Evolutionary conservation across 1,139 yeast species (phyloP).

Genomic region (Saccharomyces hybrid): DNA sequence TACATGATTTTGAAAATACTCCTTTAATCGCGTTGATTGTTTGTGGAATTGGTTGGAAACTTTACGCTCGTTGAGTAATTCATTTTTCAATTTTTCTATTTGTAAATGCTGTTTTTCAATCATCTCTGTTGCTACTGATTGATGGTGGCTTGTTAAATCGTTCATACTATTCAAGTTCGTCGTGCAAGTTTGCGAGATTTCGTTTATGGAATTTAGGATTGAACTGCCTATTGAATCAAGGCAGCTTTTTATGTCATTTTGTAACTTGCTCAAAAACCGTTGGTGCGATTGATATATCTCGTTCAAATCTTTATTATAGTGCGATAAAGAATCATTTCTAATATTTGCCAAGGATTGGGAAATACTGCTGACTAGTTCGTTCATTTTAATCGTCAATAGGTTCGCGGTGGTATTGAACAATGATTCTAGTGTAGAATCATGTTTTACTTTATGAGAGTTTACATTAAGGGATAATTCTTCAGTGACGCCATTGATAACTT

Average conservation of each 20-base stretch:
- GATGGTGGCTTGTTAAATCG: not conserved
- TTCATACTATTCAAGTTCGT: not conserved
- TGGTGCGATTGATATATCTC: not conserved
- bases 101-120: not conserved
- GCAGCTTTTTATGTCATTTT: not conserved
- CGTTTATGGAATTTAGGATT: not conserved
- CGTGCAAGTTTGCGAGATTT: not conserved
- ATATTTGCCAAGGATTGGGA: not conserved
- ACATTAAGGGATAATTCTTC: not conserved
- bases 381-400: not conserved
- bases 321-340: not conserved
- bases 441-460: not conserved
- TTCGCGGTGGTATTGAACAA: not conserved
- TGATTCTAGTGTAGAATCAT: not conserved
- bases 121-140: not conserved
- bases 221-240: not conserved
- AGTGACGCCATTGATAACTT: not conserved
- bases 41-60: not conserved
- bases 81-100: not conserved
- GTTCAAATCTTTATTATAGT: not conserved
- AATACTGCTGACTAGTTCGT: not conserved
- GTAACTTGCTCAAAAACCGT: not conserved
- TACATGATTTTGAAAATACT: not conserved
- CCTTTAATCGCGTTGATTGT: not conserved
- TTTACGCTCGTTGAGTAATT: not conserved